Percentiles rank a stretch among this genome's conserved stretches.
phyloP scores from a whole-genome alignment of 140 eudicot genomes.

The Anethum foeniculum region DNA sequence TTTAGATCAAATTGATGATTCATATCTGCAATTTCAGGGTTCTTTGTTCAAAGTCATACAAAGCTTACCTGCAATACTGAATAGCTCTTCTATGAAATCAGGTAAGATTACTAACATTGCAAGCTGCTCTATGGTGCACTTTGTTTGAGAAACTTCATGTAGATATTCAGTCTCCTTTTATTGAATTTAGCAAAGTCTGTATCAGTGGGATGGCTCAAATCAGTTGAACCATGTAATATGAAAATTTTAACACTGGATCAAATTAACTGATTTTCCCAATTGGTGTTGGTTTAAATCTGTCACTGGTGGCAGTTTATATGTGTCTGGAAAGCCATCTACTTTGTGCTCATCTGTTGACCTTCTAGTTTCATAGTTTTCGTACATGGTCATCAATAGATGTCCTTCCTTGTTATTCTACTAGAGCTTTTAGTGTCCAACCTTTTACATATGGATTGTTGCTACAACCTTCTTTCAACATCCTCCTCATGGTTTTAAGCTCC shows the following conservation, averaged over 20 bases:
- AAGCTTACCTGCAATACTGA: constrained; percentile 53
- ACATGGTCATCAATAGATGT: constrained; percentile 32
- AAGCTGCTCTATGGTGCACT: constrained; percentile 28
- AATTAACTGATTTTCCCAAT: constrained; percentile 23
- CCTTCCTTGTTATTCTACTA: constrained; percentile 40
- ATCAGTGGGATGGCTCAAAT: constrained; percentile 15
- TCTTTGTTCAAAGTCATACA: constrained; percentile 11
- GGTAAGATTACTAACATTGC: constrained; percentile 69
- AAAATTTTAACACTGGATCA: constrained; percentile 16
- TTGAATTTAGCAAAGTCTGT: constrained; percentile 20
- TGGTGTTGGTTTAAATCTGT: constrained; percentile 22
- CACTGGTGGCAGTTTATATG: neutral
- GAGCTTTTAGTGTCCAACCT: constrained; percentile 43
- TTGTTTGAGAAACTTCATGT: constrained; percentile 31
- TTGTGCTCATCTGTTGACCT: constrained; percentile 12
- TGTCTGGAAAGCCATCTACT: constrained; percentile 26
- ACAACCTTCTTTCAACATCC: constrained; percentile 41
- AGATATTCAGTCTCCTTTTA: constrained; percentile 61
- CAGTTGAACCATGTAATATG: constrained; percentile 24
- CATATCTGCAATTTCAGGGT: constrained; percentile 15
- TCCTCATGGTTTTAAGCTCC: constrained; percentile 41
- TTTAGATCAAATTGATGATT: constrained; percentile 4
- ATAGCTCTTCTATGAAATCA: constrained; percentile 56
- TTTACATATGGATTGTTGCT: constrained; percentile 32
- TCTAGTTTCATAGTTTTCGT: constrained; percentile 20